phyloP scores from a whole-genome alignment of 768 basidiomycete genomes.

The Boletus insuetus region DNA sequence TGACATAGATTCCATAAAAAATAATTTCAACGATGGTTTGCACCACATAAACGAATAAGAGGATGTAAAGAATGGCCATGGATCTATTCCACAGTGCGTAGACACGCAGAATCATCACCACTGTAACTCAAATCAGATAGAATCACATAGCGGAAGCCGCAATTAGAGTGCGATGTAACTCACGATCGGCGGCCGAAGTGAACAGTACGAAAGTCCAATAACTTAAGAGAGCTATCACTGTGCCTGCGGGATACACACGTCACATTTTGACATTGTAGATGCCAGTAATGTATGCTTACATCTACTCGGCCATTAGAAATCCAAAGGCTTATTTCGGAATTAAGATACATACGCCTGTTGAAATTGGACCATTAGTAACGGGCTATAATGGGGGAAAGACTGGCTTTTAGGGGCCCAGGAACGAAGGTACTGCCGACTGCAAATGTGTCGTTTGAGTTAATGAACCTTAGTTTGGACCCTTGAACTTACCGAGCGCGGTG shows the following conservation, averaged over 20 bases:
- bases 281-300: not conserved
- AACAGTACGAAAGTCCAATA: not conserved
- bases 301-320: not conserved
- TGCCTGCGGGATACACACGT: not conserved
- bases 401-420: not conserved
- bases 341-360: not conserved
- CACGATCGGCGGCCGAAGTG: not conserved
- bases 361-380: not conserved
- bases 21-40: not conserved
- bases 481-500: not conserved
- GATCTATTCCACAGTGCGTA: not conserved
- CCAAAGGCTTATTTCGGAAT: not conserved
- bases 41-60: not conserved
- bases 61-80: not conserved
- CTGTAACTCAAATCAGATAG: not conserved
- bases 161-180: not conserved
- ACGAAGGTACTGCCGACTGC: not conserved
- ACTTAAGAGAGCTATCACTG: accelerated
- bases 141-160: not conserved
- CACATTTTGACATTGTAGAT: not conserved
- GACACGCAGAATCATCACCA: not conserved
- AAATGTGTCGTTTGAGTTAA: not conserved
- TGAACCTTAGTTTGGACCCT: not conserved
- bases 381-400: not conserved
- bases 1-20: not conserved